A percentile compares a stretch with the other conserved stretches of the same genome.
phyloP scores from a whole-genome alignment of 2,329 filamentous ascomycete genomes.

The Diaporthe batatas region DNA sequence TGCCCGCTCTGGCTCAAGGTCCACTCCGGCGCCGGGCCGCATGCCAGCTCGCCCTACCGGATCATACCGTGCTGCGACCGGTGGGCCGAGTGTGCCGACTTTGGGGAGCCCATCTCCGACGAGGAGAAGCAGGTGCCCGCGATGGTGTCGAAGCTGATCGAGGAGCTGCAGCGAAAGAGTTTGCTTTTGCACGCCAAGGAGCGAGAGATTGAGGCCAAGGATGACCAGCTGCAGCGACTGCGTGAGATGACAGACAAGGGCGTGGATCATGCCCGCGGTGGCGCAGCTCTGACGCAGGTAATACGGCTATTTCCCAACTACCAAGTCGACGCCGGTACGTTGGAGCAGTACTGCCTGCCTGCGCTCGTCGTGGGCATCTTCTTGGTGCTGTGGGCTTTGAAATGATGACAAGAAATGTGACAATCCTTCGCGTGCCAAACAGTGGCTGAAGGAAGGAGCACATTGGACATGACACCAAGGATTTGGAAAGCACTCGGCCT shows the following conservation, averaged over 20 bases:
- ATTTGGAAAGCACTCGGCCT: neutral
- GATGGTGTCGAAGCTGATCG: constrained; percentile 30
- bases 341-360: constrained; percentile 32
- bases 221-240: constrained; percentile 28
- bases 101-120: constrained; percentile 31
- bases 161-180: constrained; percentile 18
- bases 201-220: constrained; percentile 33
- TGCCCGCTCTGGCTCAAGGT: constrained; percentile 40
- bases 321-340: neutral
- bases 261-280: too few species aligned
- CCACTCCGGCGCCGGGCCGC: constrained; percentile 3
- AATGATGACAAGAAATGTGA: neutral
- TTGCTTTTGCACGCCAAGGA: constrained; percentile 22
- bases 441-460: neutral
- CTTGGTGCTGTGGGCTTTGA: neutral
- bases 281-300: too few species aligned
- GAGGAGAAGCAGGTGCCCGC: constrained; percentile 37
- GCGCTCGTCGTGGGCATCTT: neutral
- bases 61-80: constrained; percentile 38
- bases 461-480: neutral
- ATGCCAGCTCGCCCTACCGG: constrained; percentile 13
- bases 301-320: neutral
- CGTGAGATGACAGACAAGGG: neutral
- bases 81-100: constrained; percentile 35
- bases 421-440: too few species aligned